Base-by-base conservation (phyloP, 1,284 basidiomycete genomes). In the Tilletia indica region DNA sequence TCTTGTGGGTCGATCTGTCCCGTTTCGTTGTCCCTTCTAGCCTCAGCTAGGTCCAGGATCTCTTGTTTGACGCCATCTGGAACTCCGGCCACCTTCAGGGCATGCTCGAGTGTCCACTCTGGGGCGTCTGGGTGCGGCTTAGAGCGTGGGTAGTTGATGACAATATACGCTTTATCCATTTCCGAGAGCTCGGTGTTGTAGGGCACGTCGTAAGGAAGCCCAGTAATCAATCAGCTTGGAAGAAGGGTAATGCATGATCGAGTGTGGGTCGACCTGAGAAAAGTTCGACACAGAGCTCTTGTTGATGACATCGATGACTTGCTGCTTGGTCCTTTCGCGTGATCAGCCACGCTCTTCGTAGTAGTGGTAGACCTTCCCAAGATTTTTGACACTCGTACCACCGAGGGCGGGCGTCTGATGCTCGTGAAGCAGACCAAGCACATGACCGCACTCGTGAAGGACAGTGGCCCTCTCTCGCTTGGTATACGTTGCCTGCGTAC, bases 401-500 rank as follows among this genome's bases (percentile, higher is more conserved):
- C 38, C 63, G 63, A 31, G 63, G 14, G 63, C 63, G 36, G 63
- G 63, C 11, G 21, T 66, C 63, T 66, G 21, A 21, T 66, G 63
- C 63, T 66, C 63, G 21, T 66, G 63, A 21, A 66, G 34, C 5
- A 66, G 36, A 11, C 63, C 63, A 21, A 66, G 63, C 36, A 38
- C 38, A 36, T 66, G 63, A 38, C 63, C 63, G 16, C 63, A 66
- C 36, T 66, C 63, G 36, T 66, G 63, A 14, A 66, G 63, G 12
- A 66, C 36, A 14, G 38, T 38, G 25, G 63, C 63, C 5, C 63
- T n/a, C 36, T 66, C 63, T 5, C 21, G 63, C 19, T 66, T 39
- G 25, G 14, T 39, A 9, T 66, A 66, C 63, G 25, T 21, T 8
- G 63, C 11, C 19, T 16, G 63, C 25, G 21, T 66, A 34, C 47